Conservation (phyloP, 1,284 basidiomycete species). For the Apiotrichum porosum region DNA sequence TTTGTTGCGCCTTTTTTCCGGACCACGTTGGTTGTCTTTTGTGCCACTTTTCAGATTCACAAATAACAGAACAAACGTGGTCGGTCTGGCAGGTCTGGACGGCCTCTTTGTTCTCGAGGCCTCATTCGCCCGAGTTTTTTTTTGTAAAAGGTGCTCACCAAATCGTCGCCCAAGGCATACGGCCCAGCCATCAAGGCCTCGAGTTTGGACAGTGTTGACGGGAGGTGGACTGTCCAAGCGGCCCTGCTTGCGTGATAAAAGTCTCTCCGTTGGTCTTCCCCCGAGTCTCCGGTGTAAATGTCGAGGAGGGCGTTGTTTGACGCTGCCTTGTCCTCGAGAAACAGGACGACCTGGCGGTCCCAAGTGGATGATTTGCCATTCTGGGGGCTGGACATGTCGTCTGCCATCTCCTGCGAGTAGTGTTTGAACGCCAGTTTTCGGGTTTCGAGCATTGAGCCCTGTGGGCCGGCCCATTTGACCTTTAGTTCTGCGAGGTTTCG, state of each 20-base stretch:
- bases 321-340: constrained; percentile 48
- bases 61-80: no score
- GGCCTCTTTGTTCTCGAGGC: no score
- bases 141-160: constrained; percentile 36
- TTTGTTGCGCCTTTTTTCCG: no score
- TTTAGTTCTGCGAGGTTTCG: constrained; percentile 42
- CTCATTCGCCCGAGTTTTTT: no score
- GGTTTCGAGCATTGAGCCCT: constrained; percentile 52
- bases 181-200: constrained; percentile 66
- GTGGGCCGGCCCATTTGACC: constrained; percentile 27
- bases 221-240: constrained; percentile 53
- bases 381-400: constrained; percentile 46
- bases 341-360: constrained; percentile 25
- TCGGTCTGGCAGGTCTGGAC: no score
- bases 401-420: constrained; percentile 51
- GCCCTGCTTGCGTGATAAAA: constrained; percentile 46
- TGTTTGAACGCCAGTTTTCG: constrained; percentile 56
- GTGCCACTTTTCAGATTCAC: no score
- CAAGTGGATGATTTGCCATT: not conserved
- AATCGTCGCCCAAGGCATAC: constrained; percentile 60
- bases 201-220: constrained; percentile 51
- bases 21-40: no score
- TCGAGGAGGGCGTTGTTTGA: constrained; percentile 43
- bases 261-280: constrained; percentile 30
- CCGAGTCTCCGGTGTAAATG: constrained; percentile 41